These are phyloP conservation scores for Penicillium malachiteum DNA, from an alignment of 495 filamentous ascomycete species.

Conservation along the genomic window DNA sequence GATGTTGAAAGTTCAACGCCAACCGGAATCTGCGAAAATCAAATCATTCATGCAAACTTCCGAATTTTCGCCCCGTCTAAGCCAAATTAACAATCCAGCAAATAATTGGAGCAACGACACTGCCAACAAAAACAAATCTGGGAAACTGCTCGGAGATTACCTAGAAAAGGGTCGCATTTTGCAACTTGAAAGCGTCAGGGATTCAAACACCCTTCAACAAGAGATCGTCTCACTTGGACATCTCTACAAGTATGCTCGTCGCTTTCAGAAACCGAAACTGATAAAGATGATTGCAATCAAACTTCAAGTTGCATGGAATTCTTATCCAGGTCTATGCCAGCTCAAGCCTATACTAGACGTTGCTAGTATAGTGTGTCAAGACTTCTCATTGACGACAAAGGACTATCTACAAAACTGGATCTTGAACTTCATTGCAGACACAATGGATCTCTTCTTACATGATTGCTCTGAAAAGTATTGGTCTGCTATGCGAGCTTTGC, in stretches of 20 bases:
- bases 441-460: conserved; percentile 7
- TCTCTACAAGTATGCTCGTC: conserved; percentile 10
- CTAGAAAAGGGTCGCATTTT: not conserved
- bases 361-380: not conserved
- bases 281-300: conserved; percentile 14
- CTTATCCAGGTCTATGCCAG: conserved; percentile 13
- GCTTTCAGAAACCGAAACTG: conserved; percentile 2
- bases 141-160: too few species aligned
- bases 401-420: conserved; percentile 22
- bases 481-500: not conserved
- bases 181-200: not conserved
- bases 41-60: not conserved
- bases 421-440: conserved; percentile 19
- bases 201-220: conserved; percentile 1
- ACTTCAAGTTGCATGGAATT: conserved; percentile 27
- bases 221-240: conserved; percentile 9
- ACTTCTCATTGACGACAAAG: not conserved
- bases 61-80: not conserved
- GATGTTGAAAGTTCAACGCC: not conserved
- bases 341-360: conserved; percentile 11
- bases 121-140: not conserved
- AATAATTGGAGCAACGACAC: not conserved
- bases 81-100: not conserved
- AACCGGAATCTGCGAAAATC: not conserved
- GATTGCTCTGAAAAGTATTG: conserved; percentile 6